A percentile compares a stretch with the other conserved stretches of the same genome.
Conservation (phyloP, 148 eudicot genomes). For the Chenopodium suecicum region DNA sequence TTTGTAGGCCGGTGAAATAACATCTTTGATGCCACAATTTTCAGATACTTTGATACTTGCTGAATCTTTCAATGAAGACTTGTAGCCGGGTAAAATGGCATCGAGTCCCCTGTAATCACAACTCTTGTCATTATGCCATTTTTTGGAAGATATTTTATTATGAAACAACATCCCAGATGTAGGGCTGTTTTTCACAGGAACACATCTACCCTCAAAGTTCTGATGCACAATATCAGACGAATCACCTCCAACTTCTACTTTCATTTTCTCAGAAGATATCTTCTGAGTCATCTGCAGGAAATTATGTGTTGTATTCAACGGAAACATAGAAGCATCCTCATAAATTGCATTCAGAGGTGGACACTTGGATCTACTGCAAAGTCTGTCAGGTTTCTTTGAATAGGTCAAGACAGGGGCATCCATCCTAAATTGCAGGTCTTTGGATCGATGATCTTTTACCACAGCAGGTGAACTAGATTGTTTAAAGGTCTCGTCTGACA, state of each 20-base stretch:
- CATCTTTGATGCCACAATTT: background rate
- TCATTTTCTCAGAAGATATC: background rate
- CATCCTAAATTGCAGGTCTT: slow-evolving; percentile 5
- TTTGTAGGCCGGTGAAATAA: background rate
- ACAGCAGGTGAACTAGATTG: background rate
- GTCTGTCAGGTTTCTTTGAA: background rate
- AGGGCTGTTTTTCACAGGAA: slow-evolving; percentile 14
- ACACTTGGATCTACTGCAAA: background rate
- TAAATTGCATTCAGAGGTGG: slow-evolving; percentile 8
- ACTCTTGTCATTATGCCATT: slow-evolving; percentile 12
- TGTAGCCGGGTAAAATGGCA: background rate
- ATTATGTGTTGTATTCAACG: slow-evolving; percentile 12
- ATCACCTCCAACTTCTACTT: slow-evolving; percentile 4
- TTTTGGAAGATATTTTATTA: slow-evolving; percentile 3
- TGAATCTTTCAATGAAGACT: slow-evolving; percentile 3
- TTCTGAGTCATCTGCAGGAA: slow-evolving; percentile 8
- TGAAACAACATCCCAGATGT: slow-evolving; percentile 2
- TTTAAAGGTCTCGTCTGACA: slow-evolving; percentile 4
- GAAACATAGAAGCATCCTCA: slow-evolving; percentile 5
- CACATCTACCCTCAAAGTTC: background rate
- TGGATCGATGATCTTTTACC: slow-evolving; percentile 14
- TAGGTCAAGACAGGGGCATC: slow-evolving; percentile 25
- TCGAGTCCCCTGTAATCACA: background rate
- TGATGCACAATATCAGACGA: background rate
- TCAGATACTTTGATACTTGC: slow-evolving; percentile 9